These are phyloP conservation scores for Globisporangium middletonii DNA, from an alignment of 352 stramenopile species.

Conservation along the genomic window DNA sequence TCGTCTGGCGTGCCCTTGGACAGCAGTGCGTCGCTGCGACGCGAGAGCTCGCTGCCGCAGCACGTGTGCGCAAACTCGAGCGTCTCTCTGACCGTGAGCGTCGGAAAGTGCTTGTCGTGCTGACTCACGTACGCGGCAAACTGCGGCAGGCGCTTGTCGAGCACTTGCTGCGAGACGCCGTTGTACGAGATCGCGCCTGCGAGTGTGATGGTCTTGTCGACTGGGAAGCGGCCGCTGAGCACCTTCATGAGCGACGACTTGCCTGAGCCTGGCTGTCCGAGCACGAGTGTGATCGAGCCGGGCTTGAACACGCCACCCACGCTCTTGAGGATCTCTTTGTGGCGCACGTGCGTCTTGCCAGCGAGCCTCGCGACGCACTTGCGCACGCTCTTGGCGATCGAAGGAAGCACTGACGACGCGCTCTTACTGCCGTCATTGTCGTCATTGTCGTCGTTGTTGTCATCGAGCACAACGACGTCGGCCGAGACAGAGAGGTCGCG, in stretches of 20 bases:
- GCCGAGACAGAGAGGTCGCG: background rate
- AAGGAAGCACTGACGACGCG: background rate
- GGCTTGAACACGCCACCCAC: conserved; percentile 4
- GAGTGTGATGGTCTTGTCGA: conserved; percentile 1
- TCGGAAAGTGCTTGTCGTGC: conserved; percentile 40
- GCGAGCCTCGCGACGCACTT: background rate
- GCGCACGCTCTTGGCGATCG: background rate
- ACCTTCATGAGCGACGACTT: conserved; percentile 18
- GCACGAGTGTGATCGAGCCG: conserved; percentile 14
- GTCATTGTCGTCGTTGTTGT: background rate
- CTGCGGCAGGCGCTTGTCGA: conserved; percentile 22
- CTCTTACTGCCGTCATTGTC: background rate
- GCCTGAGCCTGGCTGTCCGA: conserved; percentile 6
- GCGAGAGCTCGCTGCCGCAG: conserved; percentile 18
- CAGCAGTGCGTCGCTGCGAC: background rate
- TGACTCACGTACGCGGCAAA: conserved; percentile 44
- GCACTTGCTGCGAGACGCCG: background rate
- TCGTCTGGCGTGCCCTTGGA: background rate
- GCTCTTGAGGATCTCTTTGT: background rate
- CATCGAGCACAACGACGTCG: background rate
- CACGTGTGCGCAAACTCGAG: conserved; percentile 38
- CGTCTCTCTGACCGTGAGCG: conserved; percentile 46
- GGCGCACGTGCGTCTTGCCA: background rate
- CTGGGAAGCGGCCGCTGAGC: conserved; percentile 15
- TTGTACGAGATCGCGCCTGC: conserved; percentile 16